These are phyloP conservation scores for Diaporthe caulivora DNA, from an alignment of 2,329 filamentous ascomycete species.

Conservation along the genomic window DNA sequence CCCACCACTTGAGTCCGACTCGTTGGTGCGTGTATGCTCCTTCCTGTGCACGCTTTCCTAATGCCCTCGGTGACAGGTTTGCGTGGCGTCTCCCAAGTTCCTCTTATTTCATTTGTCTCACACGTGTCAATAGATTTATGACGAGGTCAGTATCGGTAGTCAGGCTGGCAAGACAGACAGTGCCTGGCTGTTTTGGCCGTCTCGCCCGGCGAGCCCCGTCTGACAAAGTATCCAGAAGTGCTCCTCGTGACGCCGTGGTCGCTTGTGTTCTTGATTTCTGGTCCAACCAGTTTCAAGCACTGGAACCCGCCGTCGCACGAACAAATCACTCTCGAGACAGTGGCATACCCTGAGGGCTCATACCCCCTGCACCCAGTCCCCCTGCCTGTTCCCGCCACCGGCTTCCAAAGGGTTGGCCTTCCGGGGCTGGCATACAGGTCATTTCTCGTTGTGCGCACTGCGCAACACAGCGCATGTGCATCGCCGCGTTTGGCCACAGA, in stretches of 20 bases:
- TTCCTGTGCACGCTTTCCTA: background rate
- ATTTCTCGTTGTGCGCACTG: constrained; percentile 30
- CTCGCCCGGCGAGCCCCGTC: constrained; percentile 11
- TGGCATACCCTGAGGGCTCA: constrained; percentile 6
- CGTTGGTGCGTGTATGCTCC: background rate
- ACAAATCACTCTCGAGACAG: constrained; percentile 36
- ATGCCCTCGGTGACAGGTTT: background rate
- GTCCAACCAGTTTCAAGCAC: constrained; percentile 30
- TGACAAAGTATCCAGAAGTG: constrained; percentile 12
- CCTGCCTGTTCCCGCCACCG: constrained; percentile 35
- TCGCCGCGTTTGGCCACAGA: constrained; percentile 43
- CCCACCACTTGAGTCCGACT: no score
- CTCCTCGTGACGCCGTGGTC: constrained; percentile 33
- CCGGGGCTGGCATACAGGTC: background rate
- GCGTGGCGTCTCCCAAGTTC: constrained; percentile 11
- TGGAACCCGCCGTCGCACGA: constrained; percentile 29
- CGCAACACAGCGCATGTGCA: constrained; percentile 39
- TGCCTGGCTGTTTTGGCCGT: background rate
- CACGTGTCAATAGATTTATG: constrained; percentile 18
- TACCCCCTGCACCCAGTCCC: constrained; percentile 7
- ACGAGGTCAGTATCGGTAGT: constrained; percentile 1
- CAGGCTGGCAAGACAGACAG: constrained; percentile 19
- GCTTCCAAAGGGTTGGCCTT: constrained; percentile 26
- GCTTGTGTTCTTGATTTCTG: constrained; percentile 25
- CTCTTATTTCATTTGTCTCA: constrained; percentile 36